These are phyloP conservation scores for Casaregolazyma lundiana DNA, from an alignment of 1,139 yeast genomes.

Conservation along the genomic window DNA sequence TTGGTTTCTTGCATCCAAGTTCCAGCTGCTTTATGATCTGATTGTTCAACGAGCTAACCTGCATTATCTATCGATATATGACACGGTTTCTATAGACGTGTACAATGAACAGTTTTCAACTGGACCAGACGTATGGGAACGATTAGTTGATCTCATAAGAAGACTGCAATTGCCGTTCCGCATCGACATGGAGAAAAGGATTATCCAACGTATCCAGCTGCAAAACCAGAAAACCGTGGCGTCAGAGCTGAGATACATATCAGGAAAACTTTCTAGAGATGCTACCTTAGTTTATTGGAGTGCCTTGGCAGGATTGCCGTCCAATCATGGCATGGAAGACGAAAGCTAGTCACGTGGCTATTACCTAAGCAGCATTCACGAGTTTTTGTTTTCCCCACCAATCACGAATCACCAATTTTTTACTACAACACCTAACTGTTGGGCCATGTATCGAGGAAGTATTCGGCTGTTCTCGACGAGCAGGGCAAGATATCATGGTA, in stretches of 20 bases:
- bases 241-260: not conserved
- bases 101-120: slow-evolving; percentile 6
- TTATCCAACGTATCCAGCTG: not conserved
- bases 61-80: slow-evolving; percentile 23
- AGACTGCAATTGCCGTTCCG: slow-evolving; percentile 8
- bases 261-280: not conserved
- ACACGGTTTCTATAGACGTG: slow-evolving; percentile 15
- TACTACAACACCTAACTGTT: slow-evolving; percentile 9
- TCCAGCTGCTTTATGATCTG: slow-evolving; percentile 12
- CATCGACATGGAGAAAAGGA: slow-evolving; percentile 4
- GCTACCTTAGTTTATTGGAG: not conserved
- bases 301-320: not conserved
- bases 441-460: slow-evolving; percentile 5
- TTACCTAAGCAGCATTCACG: not conserved
- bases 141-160: slow-evolving; percentile 5
- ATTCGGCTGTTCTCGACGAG: slow-evolving; percentile 15
- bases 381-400: not conserved
- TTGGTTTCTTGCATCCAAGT: slow-evolving; percentile 16
- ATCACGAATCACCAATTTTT: slow-evolving; percentile 8
- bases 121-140: not conserved
- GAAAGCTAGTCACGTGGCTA: not conserved
- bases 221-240: not conserved
- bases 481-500: slow-evolving; percentile 53
- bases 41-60: slow-evolving; percentile 22
- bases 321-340: not conserved